phyloP scores from a whole-genome alignment of 768 basidiomycete genomes.

The Podaxis carcinomalis region DNA sequence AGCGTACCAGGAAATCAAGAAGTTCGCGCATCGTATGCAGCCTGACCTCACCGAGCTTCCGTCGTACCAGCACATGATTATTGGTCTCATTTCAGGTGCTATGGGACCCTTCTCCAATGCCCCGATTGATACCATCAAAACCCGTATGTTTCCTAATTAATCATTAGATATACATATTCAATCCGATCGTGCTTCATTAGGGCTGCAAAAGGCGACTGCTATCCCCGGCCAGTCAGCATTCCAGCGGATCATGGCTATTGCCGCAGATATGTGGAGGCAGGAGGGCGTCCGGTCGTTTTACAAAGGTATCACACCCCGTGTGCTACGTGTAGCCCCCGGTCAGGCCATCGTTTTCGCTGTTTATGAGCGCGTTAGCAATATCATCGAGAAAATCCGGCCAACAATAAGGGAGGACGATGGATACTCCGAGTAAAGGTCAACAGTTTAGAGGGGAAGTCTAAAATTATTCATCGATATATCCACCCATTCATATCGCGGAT shows the following conservation, averaged over 20 bases:
- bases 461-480: neutral
- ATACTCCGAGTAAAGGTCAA: conserved; percentile 50
- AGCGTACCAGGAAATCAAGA: conserved; percentile 96
- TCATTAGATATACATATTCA: neutral
- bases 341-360: conserved; percentile 98
- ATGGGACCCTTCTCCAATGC: conserved; percentile 99
- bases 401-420: conserved; percentile 51
- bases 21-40: conserved; percentile 69
- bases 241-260: conserved; percentile 74
- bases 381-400: conserved; percentile 67
- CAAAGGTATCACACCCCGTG: conserved; percentile 97
- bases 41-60: conserved; percentile 79
- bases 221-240: conserved; percentile 72
- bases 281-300: conserved; percentile 93
- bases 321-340: conserved; percentile 94
- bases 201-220: conserved; percentile 81
- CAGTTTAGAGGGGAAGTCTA: neutral
- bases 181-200: conserved; percentile 30
- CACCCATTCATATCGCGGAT: neutral
- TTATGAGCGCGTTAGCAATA: conserved; percentile 79
- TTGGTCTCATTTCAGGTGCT: conserved; percentile 93
- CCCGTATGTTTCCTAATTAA: conserved; percentile 50
- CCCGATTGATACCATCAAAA: conserved; percentile 93
- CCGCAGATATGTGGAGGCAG: conserved; percentile 87
- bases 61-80: conserved; percentile 92